Conservation (phyloP, 495 filamentous ascomycete species). For the Neurospora sp. region DNA sequence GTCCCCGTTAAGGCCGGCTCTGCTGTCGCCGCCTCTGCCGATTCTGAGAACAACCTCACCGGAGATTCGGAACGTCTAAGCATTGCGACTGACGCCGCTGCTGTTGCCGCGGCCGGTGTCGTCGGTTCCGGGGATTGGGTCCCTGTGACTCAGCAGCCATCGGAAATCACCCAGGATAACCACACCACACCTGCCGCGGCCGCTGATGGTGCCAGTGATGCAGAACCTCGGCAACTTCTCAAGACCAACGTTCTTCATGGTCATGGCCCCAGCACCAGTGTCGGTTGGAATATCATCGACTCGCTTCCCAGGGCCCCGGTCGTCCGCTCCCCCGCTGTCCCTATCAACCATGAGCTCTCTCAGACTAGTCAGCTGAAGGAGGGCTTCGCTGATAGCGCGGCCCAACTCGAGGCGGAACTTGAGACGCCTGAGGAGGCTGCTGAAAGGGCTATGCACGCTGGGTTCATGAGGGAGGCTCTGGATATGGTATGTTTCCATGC, state of each 20-base stretch:
- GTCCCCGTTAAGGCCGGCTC: not conserved
- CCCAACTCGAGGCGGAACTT: conserved; percentile 3
- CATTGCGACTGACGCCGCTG: not conserved
- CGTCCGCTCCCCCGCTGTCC: conserved; percentile 8
- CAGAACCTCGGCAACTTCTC: not conserved
- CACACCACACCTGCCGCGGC: not conserved
- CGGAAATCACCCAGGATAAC: not conserved
- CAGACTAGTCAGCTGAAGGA: conserved; percentile 22
- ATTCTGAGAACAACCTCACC: conserved; percentile 1
- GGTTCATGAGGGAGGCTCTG: conserved; percentile 63
- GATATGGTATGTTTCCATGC: conserved; percentile 45
- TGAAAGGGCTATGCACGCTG: conserved; percentile 35
- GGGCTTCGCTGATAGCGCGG: not conserved
- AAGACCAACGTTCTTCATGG: not conserved
- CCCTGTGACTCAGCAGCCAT: not conserved
- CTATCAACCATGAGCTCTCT: conserved; percentile 11
- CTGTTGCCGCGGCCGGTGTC: not conserved
- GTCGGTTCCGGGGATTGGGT: not conserved
- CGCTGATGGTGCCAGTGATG: not conserved
- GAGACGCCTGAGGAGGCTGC: conserved; percentile 21
- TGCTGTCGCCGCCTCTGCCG: not conserved
- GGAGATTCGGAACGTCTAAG: not conserved
- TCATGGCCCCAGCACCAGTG: not conserved
- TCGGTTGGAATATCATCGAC: not conserved
- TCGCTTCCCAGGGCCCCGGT: conserved; percentile 1